phyloP scores from a whole-genome alignment of 805 yeast species.

The Ogataea minuta region DNA sequence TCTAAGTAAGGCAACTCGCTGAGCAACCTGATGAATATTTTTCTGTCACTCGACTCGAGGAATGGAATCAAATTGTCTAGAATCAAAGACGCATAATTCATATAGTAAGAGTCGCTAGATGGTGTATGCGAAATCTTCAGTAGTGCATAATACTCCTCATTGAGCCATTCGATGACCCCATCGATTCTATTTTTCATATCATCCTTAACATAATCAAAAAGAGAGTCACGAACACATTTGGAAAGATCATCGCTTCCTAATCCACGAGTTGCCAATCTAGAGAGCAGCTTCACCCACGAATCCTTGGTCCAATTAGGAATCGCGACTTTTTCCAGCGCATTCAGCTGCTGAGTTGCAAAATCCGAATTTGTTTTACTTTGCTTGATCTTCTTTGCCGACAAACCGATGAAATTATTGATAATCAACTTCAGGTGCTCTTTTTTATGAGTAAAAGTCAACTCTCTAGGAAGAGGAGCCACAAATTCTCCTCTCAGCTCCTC shows the following conservation, averaged over 20 bases:
- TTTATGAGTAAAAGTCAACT: slow-evolving; percentile 52
- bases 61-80: slow-evolving; percentile 82
- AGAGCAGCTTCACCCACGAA: slow-evolving; percentile 73
- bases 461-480: slow-evolving; percentile 55
- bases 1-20: slow-evolving; percentile 84
- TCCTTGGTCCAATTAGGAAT: slow-evolving; percentile 53
- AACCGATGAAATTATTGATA: slow-evolving; percentile 54
- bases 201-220: slow-evolving; percentile 69
- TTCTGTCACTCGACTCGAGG: slow-evolving; percentile 76
- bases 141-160: slow-evolving; percentile 82
- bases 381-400: slow-evolving; percentile 37
- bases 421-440: slow-evolving; percentile 55
- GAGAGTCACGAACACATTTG: slow-evolving; percentile 61
- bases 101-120: slow-evolving; percentile 41
- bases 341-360: slow-evolving; percentile 6
- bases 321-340: slow-evolving; percentile 52
- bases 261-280: slow-evolving; percentile 84
- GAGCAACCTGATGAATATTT: slow-evolving; percentile 74
- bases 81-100: slow-evolving; percentile 65
- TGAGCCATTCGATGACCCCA: slow-evolving; percentile 84
- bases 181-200: slow-evolving; percentile 74
- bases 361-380: slow-evolving; percentile 25
- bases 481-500: slow-evolving; percentile 33
- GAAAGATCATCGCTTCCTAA: slow-evolving; percentile 50
- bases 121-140: slow-evolving; percentile 29